A percentile compares a stretch with the other conserved stretches of the same genome.
These are phyloP conservation scores for Endothia cerciana DNA, from an alignment of 2,329 filamentous ascomycete genomes.

Conservation along the genomic window DNA sequence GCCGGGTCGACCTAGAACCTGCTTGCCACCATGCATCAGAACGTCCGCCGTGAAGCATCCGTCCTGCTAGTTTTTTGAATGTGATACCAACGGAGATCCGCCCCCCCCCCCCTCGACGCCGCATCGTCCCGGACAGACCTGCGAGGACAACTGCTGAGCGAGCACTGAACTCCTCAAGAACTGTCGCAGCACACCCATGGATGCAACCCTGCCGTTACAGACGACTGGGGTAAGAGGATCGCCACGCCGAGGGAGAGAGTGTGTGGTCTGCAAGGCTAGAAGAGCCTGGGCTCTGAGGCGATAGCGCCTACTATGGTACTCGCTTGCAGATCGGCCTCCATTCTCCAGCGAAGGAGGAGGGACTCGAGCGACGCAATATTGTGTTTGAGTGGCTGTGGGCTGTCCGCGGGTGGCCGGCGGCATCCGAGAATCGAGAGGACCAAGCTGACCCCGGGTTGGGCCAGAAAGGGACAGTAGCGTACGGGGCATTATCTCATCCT, in stretches of 20 bases:
- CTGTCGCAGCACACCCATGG: slow-evolving; percentile 10
- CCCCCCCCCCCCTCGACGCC: neutral
- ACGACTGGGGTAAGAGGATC: slow-evolving; percentile 5
- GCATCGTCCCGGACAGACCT: neutral
- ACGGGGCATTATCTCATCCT: neutral
- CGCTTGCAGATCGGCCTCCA: neutral
- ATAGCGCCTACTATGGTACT: too few relatives aligned
- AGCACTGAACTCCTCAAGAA: neutral
- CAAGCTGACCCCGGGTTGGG: neutral
- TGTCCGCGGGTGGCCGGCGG: neutral
- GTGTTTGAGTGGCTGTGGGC: neutral
- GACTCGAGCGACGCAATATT: neutral
- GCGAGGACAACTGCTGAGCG: neutral
- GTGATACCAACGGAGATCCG: too few relatives aligned
- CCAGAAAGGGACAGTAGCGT: neutral
- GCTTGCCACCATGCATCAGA: too few relatives aligned
- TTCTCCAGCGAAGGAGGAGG: neutral
- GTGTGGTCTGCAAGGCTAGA: neutral
- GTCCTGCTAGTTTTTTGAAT: too few relatives aligned
- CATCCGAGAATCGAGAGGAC: neutral
- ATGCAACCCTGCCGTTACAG: slow-evolving; percentile 10
- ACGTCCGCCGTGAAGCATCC: too few relatives aligned
- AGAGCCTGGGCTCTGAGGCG: neutral
- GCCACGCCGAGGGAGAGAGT: slow-evolving; percentile 6
- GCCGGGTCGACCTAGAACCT: too few relatives aligned